Percentiles rank a stretch among this genome's conserved stretches.
Evolutionary conservation across 2,329 filamentous ascomycete species (phyloP).

Genomic region (Monilinia fructigena): DNA sequence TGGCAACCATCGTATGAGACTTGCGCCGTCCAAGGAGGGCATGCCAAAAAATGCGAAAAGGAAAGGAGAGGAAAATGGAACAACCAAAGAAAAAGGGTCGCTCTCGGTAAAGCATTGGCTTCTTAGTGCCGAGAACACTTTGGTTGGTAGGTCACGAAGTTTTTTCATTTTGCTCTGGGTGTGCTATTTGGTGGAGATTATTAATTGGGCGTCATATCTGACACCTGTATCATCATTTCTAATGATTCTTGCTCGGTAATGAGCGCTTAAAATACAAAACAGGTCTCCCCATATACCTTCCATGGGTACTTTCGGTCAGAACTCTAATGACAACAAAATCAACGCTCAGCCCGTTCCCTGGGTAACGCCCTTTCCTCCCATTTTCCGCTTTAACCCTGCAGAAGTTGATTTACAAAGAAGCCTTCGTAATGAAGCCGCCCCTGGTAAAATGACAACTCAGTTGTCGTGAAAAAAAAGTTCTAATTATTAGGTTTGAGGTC

Average conservation of each 20-base stretch:
- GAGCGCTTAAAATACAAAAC: constrained; percentile 39
- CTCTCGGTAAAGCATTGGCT: constrained; percentile 22
- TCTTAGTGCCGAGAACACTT: constrained; percentile 1
- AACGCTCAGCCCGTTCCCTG: constrained; percentile 35
- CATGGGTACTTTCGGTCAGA: constrained; percentile 23
- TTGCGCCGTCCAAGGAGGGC: constrained; percentile 1
- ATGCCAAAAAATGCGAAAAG: constrained; percentile 27
- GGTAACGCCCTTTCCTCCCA: constrained; percentile 37
- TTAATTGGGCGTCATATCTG: constrained; percentile 14
- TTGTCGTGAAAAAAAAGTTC: constrained; percentile 30
- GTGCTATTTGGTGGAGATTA: constrained; percentile 15
- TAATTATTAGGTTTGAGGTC: constrained; percentile 27
- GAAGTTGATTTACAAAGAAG: constrained; percentile 35
- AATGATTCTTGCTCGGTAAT: constrained; percentile 26
- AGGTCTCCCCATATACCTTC: constrained; percentile 29
- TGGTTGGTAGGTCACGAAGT: constrained; percentile 26
- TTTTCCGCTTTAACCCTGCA: constrained; percentile 31
- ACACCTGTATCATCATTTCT: constrained; percentile 26
- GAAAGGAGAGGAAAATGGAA: constrained; percentile 28
- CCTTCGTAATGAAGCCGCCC: constrained; percentile 19
- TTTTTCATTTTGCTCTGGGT: constrained; percentile 22
- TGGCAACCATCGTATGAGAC: constrained; percentile 41
- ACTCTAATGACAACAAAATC: constrained; percentile 34
- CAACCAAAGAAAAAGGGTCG: constrained; percentile 32
- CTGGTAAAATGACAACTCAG: constrained; percentile 19